Evolutionary conservation across 331 rosid species (phyloP), one percentile per base, ranked within the genome.

Genomic region (Rhamnella rubrinervis): DNA sequence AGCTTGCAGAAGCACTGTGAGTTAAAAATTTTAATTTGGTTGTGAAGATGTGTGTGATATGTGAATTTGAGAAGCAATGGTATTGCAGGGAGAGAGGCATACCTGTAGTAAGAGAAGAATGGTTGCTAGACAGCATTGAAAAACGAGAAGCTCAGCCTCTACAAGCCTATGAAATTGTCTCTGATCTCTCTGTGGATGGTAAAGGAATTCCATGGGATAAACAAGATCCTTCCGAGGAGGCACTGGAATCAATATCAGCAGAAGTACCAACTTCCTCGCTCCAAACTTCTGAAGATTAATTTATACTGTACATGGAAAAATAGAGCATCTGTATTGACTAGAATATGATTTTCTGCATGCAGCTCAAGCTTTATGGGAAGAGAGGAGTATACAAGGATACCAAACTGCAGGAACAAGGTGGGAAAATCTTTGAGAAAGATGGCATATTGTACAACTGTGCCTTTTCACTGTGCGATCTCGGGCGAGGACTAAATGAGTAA

Each of bases 301-400:
- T 2, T 31, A 31, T 31, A 31, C 5, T 31, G 35, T 31, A 31
- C 35, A 31, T 31, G 35, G 35, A 6, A 31, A 31, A 31, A 31
- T 31, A 31, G 35, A 0, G 35, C 35, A 31, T 31, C 35, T 31
- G 35, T 31, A 31, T 31, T 31, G 35, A 31, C 23, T 6, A n/a
- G 58, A 46, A 13, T 4, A 50, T 25, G 44, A 52, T 70, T 31
- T 8, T 9, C 6, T 79, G 65, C 19, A 21, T 67, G 80, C 92
- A 93, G 98, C 87, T 88, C 47, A 91, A 87, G 88, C 81, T 93
- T 60, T 93, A 81, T 65, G 98, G 96, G 46, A 93, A 88, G 80
- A 87, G 91, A 70, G 89, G 91, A 52, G 86, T 91, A 23, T 80
- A 89, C 71, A 89, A 82, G 77, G 96, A 89, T 31, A 68, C 90